Percentiles rank a stretch among this genome's conserved stretches.
These are phyloP conservation scores for Linnemannia elongata DNA, from an alignment of 192 early-diverging fungal genomes.

Conservation along the genomic window DNA sequence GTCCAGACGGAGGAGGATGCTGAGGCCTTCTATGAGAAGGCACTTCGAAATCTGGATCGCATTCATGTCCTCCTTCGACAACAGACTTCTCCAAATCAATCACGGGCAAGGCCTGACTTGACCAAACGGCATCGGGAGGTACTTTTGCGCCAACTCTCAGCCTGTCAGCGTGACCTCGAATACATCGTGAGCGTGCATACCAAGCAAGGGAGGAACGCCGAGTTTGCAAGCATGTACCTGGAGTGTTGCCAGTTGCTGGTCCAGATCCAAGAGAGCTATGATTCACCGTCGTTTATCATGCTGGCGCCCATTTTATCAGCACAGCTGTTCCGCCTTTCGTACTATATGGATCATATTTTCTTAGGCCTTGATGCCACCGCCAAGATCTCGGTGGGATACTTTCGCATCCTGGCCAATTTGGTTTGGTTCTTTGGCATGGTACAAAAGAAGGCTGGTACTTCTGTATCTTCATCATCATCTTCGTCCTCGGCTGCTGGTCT, in stretches of 20 bases:
- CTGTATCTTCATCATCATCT: neutral
- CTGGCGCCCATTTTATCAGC: constrained; percentile 56
- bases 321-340: constrained; percentile 59
- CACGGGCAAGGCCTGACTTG: neutral
- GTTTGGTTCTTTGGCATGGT: constrained; percentile 66
- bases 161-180: constrained; percentile 56
- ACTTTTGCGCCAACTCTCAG: constrained; percentile 31
- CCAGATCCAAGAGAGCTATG: constrained; percentile 52
- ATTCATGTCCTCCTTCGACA: constrained; percentile 24
- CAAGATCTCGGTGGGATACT: constrained; percentile 58
- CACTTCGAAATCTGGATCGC: constrained; percentile 30
- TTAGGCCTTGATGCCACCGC: constrained; percentile 58
- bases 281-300: constrained; percentile 49
- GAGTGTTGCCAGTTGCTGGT: constrained; percentile 61
- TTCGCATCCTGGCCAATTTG: constrained; percentile 65
- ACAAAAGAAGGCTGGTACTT: constrained; percentile 35
- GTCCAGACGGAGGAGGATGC: constrained; percentile 50
- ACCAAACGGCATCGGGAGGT: constrained; percentile 7
- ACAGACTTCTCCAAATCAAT: neutral
- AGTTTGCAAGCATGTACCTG: constrained; percentile 65
- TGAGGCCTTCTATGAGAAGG: constrained; percentile 37
- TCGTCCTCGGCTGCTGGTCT: neutral
- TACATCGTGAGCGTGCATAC: constrained; percentile 60
- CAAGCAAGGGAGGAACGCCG: constrained; percentile 53
- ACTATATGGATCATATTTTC: constrained; percentile 66